Conservation (phyloP, 495 filamentous ascomycete genomes). For the Cairneyella variabilis region DNA sequence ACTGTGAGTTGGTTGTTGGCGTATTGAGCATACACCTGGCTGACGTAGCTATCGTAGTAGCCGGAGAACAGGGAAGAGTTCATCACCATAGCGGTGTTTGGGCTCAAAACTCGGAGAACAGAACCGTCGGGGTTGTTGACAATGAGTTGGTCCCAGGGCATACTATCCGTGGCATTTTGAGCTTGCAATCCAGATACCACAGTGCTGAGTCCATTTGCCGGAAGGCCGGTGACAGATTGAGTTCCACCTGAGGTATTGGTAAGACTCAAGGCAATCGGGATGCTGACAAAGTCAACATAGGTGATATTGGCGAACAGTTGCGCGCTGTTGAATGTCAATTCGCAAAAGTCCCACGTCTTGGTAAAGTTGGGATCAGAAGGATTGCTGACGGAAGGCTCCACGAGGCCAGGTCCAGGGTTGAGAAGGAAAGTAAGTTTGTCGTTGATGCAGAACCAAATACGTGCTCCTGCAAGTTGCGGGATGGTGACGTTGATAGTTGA, state of each 20-base stretch:
- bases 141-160: slow-evolving; percentile 63
- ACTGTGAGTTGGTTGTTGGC: slow-evolving; percentile 35
- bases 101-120: slow-evolving; percentile 61
- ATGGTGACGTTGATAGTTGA: slow-evolving; percentile 56
- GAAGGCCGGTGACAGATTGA: slow-evolving; percentile 57
- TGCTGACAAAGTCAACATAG: slow-evolving; percentile 69
- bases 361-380: slow-evolving; percentile 61
- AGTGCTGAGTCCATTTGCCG: slow-evolving; percentile 51
- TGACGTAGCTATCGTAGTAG: slow-evolving; percentile 63
- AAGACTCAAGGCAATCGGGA: slow-evolving; percentile 63
- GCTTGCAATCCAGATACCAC: slow-evolving; percentile 48
- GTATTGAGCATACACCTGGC: slow-evolving; percentile 62
- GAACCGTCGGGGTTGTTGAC: slow-evolving; percentile 40
- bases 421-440: slow-evolving; percentile 61
- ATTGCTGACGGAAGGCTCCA: slow-evolving; percentile 68
- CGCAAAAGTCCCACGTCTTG: slow-evolving; percentile 63
- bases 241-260: slow-evolving; percentile 43
- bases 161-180: slow-evolving; percentile 50
- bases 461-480: slow-evolving; percentile 61
- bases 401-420: slow-evolving; percentile 65
- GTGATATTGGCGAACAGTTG: slow-evolving; percentile 73
- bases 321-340: slow-evolving; percentile 66
- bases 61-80: slow-evolving; percentile 52
- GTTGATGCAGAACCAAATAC: slow-evolving; percentile 65
- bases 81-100: slow-evolving; percentile 57